Conservation (phyloP, 2,329 filamentous ascomycete genomes). For the Microcyclospora tardicrescens region DNA sequence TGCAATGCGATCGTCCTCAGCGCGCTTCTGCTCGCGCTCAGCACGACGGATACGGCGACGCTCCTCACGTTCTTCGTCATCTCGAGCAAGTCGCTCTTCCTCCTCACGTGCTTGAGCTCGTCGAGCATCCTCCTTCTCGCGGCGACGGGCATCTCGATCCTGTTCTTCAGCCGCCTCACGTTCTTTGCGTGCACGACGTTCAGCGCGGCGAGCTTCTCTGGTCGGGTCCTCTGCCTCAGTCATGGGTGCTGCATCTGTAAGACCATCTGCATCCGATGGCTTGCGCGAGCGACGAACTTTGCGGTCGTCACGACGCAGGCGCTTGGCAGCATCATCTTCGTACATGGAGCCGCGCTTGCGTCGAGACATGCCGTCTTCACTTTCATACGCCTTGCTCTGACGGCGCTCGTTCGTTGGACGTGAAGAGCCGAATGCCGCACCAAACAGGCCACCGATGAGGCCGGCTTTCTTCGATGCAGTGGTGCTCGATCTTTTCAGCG, state of each 20-base stretch:
- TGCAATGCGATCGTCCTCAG: slow-evolving; percentile 18
- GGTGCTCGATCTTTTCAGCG: slow-evolving; percentile 47
- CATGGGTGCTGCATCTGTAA: slow-evolving; percentile 14
- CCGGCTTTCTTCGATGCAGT: slow-evolving; percentile 43
- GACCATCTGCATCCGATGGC: slow-evolving; percentile 16
- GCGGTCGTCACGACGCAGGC: slow-evolving; percentile 25
- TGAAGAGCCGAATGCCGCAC: slow-evolving; percentile 24
- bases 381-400: slow-evolving; percentile 22
- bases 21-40: slow-evolving; percentile 17
- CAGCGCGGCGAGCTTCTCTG: slow-evolving; percentile 22
- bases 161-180: slow-evolving; percentile 28
- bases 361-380: slow-evolving; percentile 18
- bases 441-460: slow-evolving; percentile 44
- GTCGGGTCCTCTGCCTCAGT: slow-evolving; percentile 20
- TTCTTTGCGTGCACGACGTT: slow-evolving; percentile 21
- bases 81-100: slow-evolving; percentile 16
- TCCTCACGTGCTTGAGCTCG: slow-evolving; percentile 17
- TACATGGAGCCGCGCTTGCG: slow-evolving; percentile 21
- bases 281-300: slow-evolving; percentile 20
- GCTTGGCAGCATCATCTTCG: slow-evolving; percentile 22
- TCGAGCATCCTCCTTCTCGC: slow-evolving; percentile 15
- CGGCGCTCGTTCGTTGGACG: slow-evolving; percentile 16
- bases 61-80: slow-evolving; percentile 18
- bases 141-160: slow-evolving; percentile 14
- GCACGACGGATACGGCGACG: slow-evolving; percentile 16